These are phyloP conservation scores for Aureobasidium lini DNA, from an alignment of 2,329 filamentous ascomycete genomes.

Conservation along the genomic window DNA sequence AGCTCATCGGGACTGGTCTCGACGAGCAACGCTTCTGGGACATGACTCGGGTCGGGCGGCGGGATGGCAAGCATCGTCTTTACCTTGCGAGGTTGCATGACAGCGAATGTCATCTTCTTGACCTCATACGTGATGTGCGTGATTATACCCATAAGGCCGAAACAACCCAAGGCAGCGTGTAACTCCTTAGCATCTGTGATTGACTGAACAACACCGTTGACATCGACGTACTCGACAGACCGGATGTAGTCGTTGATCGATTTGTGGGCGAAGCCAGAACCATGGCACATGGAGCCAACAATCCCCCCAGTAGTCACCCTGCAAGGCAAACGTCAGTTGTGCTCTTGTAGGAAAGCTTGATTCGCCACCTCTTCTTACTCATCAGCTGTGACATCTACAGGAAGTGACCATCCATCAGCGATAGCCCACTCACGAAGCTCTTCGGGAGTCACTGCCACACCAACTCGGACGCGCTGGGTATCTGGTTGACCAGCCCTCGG, in stretches of 20 bases:
- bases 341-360: too few species aligned
- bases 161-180: conserved; percentile 36
- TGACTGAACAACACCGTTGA: conserved; percentile 34
- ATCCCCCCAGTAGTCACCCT: conserved; percentile 31
- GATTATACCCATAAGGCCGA: conserved; percentile 44
- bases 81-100: conserved; percentile 38
- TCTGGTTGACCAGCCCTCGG: not conserved
- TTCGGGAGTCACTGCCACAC: conserved; percentile 40
- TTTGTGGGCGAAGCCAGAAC: conserved; percentile 37
- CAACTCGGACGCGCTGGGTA: conserved; percentile 32
- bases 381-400: conserved; percentile 42
- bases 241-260: conserved; percentile 42
- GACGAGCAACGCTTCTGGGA: conserved; percentile 29
- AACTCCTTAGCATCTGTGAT: conserved; percentile 35
- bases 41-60: conserved; percentile 20
- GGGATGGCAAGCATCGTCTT: conserved; percentile 39
- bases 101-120: conserved; percentile 41
- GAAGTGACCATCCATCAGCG: conserved; percentile 35
- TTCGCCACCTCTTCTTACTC: conserved; percentile 22
- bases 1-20: conserved; percentile 21
- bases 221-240: conserved; percentile 42
- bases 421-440: conserved; percentile 41
- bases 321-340: not conserved
- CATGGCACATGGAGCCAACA: conserved; percentile 32
- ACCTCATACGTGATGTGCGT: conserved; percentile 44